Evolutionary conservation across 2,329 filamentous ascomycete species (phyloP).

Genomic region (Pezicula carpinea): DNA sequence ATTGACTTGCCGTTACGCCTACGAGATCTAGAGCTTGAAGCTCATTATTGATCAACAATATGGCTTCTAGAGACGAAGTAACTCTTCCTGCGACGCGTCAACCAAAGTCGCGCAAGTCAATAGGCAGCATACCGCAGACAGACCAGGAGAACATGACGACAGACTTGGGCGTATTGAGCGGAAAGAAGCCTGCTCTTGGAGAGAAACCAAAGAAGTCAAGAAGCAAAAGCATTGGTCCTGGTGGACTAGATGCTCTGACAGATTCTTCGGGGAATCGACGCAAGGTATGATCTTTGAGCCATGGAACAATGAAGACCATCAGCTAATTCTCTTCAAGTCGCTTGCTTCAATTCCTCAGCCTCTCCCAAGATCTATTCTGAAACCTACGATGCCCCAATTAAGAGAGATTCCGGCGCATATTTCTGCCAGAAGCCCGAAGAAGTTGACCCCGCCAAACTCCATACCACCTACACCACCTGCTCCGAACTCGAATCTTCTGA

Average conservation of each 20-base stretch:
- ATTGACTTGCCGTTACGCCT: constrained; percentile 3
- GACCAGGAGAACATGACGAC: constrained; percentile 78
- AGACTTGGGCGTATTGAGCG: constrained; percentile 48
- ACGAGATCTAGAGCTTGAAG: constrained; percentile 9
- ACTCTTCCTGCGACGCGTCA: constrained; percentile 50
- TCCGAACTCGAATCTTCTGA: constrained; percentile 18
- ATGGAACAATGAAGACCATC: constrained; percentile 14
- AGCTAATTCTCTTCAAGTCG: constrained; percentile 20
- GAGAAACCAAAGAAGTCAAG: constrained; percentile 60
- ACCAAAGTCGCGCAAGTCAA: constrained; percentile 61
- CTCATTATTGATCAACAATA: constrained; percentile 20
- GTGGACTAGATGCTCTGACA: constrained; percentile 78
- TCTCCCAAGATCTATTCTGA: constrained; percentile 69
- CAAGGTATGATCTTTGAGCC: constrained; percentile 54
- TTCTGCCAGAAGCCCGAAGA: constrained; percentile 25
- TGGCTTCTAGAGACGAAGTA: constrained; percentile 37
- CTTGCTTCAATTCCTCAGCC: constrained; percentile 31
- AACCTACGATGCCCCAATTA: constrained; percentile 66
- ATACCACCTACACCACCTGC: constrained; percentile 3
- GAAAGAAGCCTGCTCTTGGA: constrained; percentile 21
- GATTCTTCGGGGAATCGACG: constrained; percentile 71
- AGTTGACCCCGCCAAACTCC: constrained; percentile 16
- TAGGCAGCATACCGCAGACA: constrained; percentile 53
- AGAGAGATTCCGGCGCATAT: constrained; percentile 57
- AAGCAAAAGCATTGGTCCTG: constrained; percentile 94